phyloP scores from a whole-genome alignment of 352 stramenopile genomes.

The Aphanomyces euteiches region DNA sequence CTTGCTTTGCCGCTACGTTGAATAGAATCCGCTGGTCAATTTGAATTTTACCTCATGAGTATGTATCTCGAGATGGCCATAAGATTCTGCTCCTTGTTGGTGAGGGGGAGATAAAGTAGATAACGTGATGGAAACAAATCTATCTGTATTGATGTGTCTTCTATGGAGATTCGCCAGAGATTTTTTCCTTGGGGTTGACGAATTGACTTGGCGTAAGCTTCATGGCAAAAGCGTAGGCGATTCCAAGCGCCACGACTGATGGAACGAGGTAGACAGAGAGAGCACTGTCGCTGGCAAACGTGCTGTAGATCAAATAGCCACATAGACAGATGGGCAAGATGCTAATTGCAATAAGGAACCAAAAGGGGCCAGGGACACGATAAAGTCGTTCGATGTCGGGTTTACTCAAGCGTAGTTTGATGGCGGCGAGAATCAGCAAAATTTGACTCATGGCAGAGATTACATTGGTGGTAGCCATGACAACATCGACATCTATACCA shows the following conservation, averaged over 20 bases:
- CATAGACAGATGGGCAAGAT: neutral
- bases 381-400: constrained; percentile 66
- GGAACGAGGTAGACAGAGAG: neutral
- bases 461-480: constrained; percentile 87
- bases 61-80: too few relatives aligned
- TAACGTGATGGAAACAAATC: too few relatives aligned
- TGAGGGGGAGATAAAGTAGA: too few relatives aligned
- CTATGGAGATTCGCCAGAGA: neutral
- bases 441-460: constrained; percentile 82
- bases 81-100: too few relatives aligned
- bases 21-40: too few relatives aligned
- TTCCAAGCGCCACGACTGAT: neutral
- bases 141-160: neutral
- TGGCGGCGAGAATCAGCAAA: constrained; percentile 86
- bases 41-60: too few relatives aligned
- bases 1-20: too few relatives aligned
- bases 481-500: constrained; percentile 56
- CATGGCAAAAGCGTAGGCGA: neutral
- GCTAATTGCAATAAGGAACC: neutral
- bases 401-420: constrained; percentile 76
- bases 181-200: neutral
- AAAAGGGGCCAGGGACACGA: constrained; percentile 15
- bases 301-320: constrained; percentile 17
- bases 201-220: constrained; percentile 15
- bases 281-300: neutral